These are phyloP conservation scores for Pestalotiopsis sp. DNA, from an alignment of 2,329 filamentous ascomycete genomes.

Conservation along the genomic window DNA sequence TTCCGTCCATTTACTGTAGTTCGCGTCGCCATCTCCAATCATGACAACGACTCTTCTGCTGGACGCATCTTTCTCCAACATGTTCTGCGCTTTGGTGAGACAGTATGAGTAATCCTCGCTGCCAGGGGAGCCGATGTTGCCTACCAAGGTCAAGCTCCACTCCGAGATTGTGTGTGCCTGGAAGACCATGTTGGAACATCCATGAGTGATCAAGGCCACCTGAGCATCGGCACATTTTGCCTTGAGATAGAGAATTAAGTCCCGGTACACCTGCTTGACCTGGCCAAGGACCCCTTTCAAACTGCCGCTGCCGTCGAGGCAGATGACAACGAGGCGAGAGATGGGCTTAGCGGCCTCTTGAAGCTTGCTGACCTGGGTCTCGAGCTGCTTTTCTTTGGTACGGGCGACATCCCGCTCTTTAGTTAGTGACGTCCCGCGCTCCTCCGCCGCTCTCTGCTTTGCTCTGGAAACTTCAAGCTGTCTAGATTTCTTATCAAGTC, in stretches of 20 bases:
- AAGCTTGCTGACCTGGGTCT: not conserved
- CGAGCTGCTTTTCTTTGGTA: not conserved
- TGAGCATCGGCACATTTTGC: not conserved
- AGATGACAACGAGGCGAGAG: not conserved
- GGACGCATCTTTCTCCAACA: not conserved
- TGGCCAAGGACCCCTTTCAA: not conserved
- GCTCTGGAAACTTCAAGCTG: not conserved
- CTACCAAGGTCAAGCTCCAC: not conserved
- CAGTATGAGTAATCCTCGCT: not conserved
- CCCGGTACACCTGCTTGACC: not conserved
- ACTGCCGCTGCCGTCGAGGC: not conserved
- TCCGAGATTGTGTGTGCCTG: not conserved
- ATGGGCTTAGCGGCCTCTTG: not conserved
- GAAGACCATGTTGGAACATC: not conserved
- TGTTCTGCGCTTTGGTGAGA: not conserved
- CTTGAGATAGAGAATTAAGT: not conserved
- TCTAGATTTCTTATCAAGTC: not conserved
- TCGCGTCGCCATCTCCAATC: not conserved
- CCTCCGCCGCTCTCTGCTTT: not conserved
- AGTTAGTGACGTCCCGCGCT: not conserved
- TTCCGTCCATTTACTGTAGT: not conserved
- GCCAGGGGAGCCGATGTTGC: not conserved
- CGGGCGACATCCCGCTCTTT: not conserved
- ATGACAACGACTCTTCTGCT: not conserved
- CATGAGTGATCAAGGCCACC: not conserved